Percentiles rank a stretch among this genome's conserved stretches.
Evolutionary conservation across 140 eudicot species (phyloP).

Genomic region (Oenanthe javanica): DNA sequence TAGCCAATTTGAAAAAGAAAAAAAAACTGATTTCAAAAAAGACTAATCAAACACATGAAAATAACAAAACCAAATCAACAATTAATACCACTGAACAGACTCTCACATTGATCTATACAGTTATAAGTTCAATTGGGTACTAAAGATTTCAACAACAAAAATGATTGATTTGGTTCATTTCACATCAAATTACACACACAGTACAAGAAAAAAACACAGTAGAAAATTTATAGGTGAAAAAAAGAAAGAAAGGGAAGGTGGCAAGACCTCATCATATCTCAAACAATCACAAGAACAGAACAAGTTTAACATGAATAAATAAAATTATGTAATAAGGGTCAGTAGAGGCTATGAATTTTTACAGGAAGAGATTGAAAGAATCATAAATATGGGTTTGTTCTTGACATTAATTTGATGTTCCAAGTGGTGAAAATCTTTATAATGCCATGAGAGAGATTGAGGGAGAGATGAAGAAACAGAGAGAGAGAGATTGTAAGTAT

Average conservation of each 20-base stretch:
- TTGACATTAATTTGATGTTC: background rate
- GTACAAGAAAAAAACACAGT: background rate
- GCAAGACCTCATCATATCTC: slow-evolving; percentile 13
- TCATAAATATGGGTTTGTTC: slow-evolving; percentile 1
- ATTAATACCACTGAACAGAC: background rate
- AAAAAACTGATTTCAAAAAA: background rate
- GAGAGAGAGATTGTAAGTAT: background rate
- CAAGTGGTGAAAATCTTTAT: background rate
- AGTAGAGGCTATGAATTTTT: background rate
- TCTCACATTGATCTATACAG: slow-evolving; percentile 9
- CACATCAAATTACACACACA: background rate
- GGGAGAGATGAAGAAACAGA: background rate
- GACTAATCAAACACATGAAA: background rate
- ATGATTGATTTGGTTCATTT: background rate
- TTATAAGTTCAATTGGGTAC: background rate
- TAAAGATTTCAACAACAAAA: background rate
- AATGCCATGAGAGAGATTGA: background rate
- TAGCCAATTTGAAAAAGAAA: background rate
- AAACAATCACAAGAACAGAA: background rate
- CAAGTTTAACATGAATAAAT: background rate
- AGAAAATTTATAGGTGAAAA: background rate
- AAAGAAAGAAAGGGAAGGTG: background rate
- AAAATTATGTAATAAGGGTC: background rate
- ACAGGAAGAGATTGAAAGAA: background rate
- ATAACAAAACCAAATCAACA: background rate